phyloP scores from a whole-genome alignment of 306 rosid species.

The Cicer yamashitae region DNA sequence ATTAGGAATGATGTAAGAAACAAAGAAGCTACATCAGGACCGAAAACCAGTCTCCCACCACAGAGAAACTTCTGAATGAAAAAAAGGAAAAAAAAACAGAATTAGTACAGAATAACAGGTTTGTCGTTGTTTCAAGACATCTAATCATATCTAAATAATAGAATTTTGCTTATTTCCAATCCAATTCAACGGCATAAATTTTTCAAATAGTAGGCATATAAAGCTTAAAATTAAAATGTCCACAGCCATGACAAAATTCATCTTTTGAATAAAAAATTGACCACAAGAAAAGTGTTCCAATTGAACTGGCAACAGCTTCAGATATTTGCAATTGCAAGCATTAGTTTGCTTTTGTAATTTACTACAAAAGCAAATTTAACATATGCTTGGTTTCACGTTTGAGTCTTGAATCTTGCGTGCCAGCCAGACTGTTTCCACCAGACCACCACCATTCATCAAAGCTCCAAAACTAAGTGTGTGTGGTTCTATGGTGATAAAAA shows the following conservation, averaged over 20 bases:
- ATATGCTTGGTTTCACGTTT: neutral
- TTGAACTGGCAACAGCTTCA: constrained; percentile 34
- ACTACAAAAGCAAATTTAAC: constrained; percentile 34
- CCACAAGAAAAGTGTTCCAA: constrained; percentile 27
- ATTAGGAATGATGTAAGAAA: constrained; percentile 70
- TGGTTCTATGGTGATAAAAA: too few species aligned
- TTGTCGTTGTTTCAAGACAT: constrained; percentile 24
- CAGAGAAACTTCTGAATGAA: constrained; percentile 79
- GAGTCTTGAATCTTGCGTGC: neutral
- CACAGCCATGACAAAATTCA: constrained; percentile 30
- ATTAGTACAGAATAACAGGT: constrained; percentile 42
- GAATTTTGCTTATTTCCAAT: constrained; percentile 29
- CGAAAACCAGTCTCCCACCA: constrained; percentile 91
- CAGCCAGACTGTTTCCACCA: neutral
- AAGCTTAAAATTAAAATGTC: constrained; percentile 24
- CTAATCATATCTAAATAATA: constrained; percentile 18
- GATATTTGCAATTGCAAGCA: constrained; percentile 7
- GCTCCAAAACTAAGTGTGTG: neutral
- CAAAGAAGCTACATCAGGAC: constrained; percentile 88
- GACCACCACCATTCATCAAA: neutral
- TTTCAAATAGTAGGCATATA: constrained; percentile 25
- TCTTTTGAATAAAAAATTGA: constrained; percentile 16
- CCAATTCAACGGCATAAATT: constrained; percentile 23
- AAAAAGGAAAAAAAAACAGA: constrained; percentile 43
- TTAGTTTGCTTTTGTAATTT: neutral